Evolutionary conservation across 208 protist species (phyloP).

Genomic region (Kentomonas sorsogonicus): DNA sequence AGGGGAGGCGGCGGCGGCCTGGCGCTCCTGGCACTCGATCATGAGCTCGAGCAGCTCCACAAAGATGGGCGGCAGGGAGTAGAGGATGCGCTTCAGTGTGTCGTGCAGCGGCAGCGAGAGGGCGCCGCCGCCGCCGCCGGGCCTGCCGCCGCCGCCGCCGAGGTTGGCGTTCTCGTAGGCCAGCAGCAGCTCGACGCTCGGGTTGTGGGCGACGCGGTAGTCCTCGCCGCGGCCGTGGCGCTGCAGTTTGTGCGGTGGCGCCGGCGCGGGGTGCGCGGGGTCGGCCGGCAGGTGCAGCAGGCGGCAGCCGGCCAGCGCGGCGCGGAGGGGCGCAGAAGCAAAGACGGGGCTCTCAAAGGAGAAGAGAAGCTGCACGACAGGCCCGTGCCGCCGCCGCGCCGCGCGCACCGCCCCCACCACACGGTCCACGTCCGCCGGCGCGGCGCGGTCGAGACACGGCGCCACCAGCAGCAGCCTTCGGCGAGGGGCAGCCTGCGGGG

Average conservation of each 20-base stretch:
- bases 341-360: conserved; percentile 69
- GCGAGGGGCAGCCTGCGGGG: too few relatives aligned
- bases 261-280: conserved; percentile 49
- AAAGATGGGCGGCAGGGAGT: conserved; percentile 65
- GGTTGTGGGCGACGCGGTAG: conserved; percentile 5
- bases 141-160: conserved; percentile 5
- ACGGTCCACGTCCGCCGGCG: not conserved
- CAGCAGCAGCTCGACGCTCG: conserved; percentile 46
- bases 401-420: not conserved
- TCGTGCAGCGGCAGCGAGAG: conserved; percentile 54
- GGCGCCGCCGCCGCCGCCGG: not conserved
- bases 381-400: not conserved
- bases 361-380: conserved; percentile 34
- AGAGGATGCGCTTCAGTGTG: conserved; percentile 72
- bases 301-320: conserved; percentile 28
- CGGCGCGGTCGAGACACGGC: too few relatives aligned
- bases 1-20: conserved; percentile 53
- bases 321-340: conserved; percentile 19
- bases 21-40: conserved; percentile 54
- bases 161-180: conserved; percentile 37
- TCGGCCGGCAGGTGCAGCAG: conserved; percentile 52
- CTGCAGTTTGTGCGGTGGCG: conserved; percentile 55
- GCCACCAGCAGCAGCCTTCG: too few relatives aligned
- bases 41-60: conserved; percentile 52
- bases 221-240: not conserved